A percentile compares a stretch with the other conserved stretches of the same genome.
Evolutionary conservation across 495 filamentous ascomycete genomes (phyloP).

Genomic region (Aspergillus diversus): DNA sequence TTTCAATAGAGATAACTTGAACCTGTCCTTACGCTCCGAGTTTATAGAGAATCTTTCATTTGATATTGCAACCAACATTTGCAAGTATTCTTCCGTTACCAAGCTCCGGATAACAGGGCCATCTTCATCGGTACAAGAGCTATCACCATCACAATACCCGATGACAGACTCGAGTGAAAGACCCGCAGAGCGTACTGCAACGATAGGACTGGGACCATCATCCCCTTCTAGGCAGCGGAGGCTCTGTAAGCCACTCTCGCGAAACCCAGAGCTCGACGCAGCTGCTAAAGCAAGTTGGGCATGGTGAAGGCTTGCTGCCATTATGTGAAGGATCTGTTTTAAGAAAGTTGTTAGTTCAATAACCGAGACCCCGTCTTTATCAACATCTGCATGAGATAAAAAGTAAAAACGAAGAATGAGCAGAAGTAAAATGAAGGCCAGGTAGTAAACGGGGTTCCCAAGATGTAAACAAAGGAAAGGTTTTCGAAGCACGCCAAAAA

Average conservation of each 20-base stretch:
- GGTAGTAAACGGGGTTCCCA: too few relatives aligned
- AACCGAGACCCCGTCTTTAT: too few relatives aligned
- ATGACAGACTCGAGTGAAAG: conserved; percentile 79
- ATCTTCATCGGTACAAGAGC: conserved; percentile 27
- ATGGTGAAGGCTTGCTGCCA: conserved; percentile 70
- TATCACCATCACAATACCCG: conserved; percentile 54
- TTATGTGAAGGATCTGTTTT: conserved; percentile 81
- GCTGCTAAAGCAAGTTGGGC: conserved; percentile 73
- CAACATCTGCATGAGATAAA: too few relatives aligned
- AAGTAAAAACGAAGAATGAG: neutral
- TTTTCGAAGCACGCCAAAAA: neutral
- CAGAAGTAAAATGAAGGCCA: neutral
- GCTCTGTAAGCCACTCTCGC: conserved; percentile 76
- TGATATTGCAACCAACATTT: conserved; percentile 64
- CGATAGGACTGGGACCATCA: conserved; percentile 62
- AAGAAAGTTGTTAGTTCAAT: conserved; percentile 6
- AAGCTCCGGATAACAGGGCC: conserved; percentile 41
- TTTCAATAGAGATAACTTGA: conserved; percentile 40
- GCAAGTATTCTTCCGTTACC: conserved; percentile 62
- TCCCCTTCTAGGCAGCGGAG: conserved; percentile 43
- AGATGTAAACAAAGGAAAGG: neutral
- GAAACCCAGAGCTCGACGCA: conserved; percentile 80
- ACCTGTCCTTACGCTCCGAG: conserved; percentile 65
- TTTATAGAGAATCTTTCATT: conserved; percentile 82
- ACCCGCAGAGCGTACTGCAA: conserved; percentile 81